Evolutionary conservation across 176 grass and related monocot genomes (phyloP), one percentile per base, ranked within the genome.

Genomic region (Oryza glumipatula): DNA sequence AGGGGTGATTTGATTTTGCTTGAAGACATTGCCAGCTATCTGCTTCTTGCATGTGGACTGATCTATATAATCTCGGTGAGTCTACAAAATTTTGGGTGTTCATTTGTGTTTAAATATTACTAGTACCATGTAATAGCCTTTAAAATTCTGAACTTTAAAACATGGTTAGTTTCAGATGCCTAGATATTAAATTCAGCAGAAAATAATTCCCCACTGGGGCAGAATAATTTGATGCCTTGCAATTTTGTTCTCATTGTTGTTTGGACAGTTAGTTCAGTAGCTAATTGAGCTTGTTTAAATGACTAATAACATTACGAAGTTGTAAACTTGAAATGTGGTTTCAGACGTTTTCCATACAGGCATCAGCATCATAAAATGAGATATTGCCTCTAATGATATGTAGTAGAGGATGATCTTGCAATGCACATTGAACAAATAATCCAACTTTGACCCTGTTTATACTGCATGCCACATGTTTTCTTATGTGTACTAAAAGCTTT

Each of bases 21-120:
- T 83, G 91, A 98, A 76, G 89, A 95, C 73, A 92, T 98, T 69
- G 89, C 96, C 35, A 94, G 93, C 88, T 98, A 98, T 72, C 84
- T 95, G 51, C 96, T 98, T 71, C 87, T 98, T 91, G 76, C 87
- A 85, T 98, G 96, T 79, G 96, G 96, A 68, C 76, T 90, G 44
- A 84, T 91, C 60, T 98, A 98, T 63, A 66, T 94, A 30, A 92
- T 98, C 35, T 94, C 88, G 76, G 96, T 98, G 84, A 94, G 85
- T 8, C 39, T 64, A 21, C 15, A 79, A 11, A 60, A 73, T 71
- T 77, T 9, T 77, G 19, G 12, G 9, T 23, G 26, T 81, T 81
- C 17, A 3, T 90, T 14, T 76, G 44, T 83, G 35, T 78, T 71
- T 77, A 76, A 56, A 75, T 19, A 70, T 21, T 41, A 41, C 39